Base-by-base conservation (phyloP, 2,329 filamentous ascomycete genomes). In the Penicillium sp. region DNA sequence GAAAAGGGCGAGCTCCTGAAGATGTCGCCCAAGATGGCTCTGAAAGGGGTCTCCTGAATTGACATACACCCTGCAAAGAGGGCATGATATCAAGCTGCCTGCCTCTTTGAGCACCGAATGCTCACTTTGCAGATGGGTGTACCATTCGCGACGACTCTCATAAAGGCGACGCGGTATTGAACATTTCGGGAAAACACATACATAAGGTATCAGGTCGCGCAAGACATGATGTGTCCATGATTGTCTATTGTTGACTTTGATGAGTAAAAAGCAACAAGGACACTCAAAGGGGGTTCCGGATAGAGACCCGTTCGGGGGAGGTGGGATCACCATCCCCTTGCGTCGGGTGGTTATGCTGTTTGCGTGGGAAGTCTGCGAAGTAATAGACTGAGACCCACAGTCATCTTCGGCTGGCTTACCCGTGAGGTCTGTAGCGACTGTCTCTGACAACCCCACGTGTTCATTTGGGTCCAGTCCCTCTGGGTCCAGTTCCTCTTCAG, bases 161-260 rank as follows among this genome's bases (percentile, higher is more conserved):
- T 29, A 48, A 5, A 48, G 13, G 1, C 32, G 31, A n/a, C 40
- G n/a, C 7, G 38, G 38, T 21, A 16, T 24, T 7, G 27, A 2
- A 38, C 75, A 76, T 0, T 55, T 44, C 7, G 53, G 18, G 0
- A 60, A 57, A 0, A 74, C 38, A 34, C 75, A 77, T 0, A 64
- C 55, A 22, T 76, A 77, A 0, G 74, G 74, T 1, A 67, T 62
- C 0, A 77, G 54, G 21, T 77, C 75, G 2, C 51, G 50, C 42
- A 71, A 71, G 0, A 77, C 59, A 43, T 77, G 75, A 10, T 60
- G 72, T 64, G 62, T 67, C 73, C 73, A 75, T 2, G 67, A 54
- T 1, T 8, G 10, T 18, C 53, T 55, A 3, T 52, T 61, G 3
- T 24, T 60, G 0, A 67, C 62, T 5, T 54, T 65, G 2, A 75